Evolutionary conservation across 2,329 filamentous ascomycete genomes (phyloP), one percentile per base, ranked within the genome.

Genomic region (Trichoderma aggressivum): DNA sequence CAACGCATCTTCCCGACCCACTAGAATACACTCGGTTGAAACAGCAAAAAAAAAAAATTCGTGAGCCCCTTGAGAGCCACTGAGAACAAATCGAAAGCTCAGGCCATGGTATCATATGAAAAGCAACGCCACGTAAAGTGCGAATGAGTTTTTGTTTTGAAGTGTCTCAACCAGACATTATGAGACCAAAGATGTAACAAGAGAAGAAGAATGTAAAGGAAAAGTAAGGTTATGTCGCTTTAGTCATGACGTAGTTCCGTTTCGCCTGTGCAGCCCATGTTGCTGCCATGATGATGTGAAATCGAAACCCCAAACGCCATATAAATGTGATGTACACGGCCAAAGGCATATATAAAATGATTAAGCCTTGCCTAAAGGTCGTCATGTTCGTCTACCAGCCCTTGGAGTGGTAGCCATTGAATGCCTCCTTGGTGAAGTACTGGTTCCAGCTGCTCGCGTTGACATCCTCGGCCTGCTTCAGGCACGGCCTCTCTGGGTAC

Each of bases 391-490:
- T 34, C 55, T 76, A 83, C 82, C 82, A 83, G 50, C 82, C 82
- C 77, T 83, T 83, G 72, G 81, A 82, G 76, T 83, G 81, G 74
- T 83, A 83, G 72, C 81, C 81, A 70, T 83, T 81, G 71, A 86
- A 84, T n/a, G 92, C 89, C 58, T 94, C 93, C 79, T 91, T 90
- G 78, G 92, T 90, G 77, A 97, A 94, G 81, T 94, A 96, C 77
- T 96, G 90, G 80, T 96, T 96, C 89, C 89, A 95, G 77, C 91
- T 94, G 77, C 86, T 89, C 76, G 90, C 89, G 77, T 92, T 91
- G 73, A 86, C 85, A 77, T 83, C 91, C 82, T 83, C 88, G 71
- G 86, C 84, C 79, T 85, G 85, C 81, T 87, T 85, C 81, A 88
- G 88, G 81, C 85, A 88, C 3, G 85, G 82, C 77, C 86, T 87